Base-by-base conservation (phyloP, 2,329 filamentous ascomycete genomes). In the Beauveria medogensis region DNA sequence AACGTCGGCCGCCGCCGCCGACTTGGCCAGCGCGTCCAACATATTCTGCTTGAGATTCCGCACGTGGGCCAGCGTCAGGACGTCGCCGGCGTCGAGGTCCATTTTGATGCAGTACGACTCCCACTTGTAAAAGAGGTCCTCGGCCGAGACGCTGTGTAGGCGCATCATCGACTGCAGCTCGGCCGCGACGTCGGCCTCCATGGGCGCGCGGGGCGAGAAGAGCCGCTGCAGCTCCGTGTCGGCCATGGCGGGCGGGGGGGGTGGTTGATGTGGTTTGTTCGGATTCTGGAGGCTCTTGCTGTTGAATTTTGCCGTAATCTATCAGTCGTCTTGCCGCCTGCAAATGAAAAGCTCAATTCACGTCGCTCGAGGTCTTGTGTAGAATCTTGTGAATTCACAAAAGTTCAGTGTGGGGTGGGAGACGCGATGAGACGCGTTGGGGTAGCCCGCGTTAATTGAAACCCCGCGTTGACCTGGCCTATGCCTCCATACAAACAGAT, bases 81-180 rank as follows among this genome's bases (percentile, higher is more conserved):
- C 76, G 63, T 81, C 86, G 64, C 87, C 86, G 61, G 91, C 89
- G 61, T 95, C 91, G 53, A 85, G 78, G 26, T 92, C 91, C 87
- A 97, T 92, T 75, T 93, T 96, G 72, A 99, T 88, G 74, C 90
- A 92, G 80, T 97, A 97, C 0, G 92, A 93, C 74, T 99, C 94
- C 94, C 94, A 99, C 81, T 97, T 97, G 84, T 91, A 97, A 75
- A 91, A 97, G 28, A 97, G 80, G 71, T 97, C 94, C 72, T 97
- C 87, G 40, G 87, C 81, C 18, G 86, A 84, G 63, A 97, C 82
- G 53, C 85, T 86, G 75, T 97, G 91, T 63, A 97, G 80, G 59
- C 88, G 86, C 77, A 94, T 83, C 71, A 96, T 95, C 62, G 91
- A 95, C 71, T 89, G 83, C 66, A 99, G 80, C 76, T 97, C 92